Base-by-base conservation (phyloP, 2,329 filamentous ascomycete species). In the Trichoderma koningii region DNA sequence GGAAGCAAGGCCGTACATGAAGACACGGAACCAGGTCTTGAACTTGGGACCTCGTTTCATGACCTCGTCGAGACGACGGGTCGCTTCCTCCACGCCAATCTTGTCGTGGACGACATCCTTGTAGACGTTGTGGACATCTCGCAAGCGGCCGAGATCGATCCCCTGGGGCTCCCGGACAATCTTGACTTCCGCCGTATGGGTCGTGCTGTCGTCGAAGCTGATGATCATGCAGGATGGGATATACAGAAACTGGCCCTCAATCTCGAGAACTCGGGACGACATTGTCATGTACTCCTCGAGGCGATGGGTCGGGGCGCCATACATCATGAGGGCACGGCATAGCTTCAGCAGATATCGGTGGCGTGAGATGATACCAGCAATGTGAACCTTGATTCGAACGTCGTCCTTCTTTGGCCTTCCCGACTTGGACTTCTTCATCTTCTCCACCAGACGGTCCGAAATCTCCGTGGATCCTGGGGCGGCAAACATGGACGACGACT, bases 191-290 rank as follows among this genome's bases (percentile, higher is more conserved):
- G 89, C 89, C 0, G 90, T 93, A 72, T 93, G 89, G 0, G 89
- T 91, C 0, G 78, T 77, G 68, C 78, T 81, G 68, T 94, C 91
- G 72, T 91, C 93, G 72, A 97, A 97, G 5, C 92, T 94, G 73
- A 97, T 90, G 64, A 97, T 91, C 93, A 97, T 97, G 73, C 91
- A 96, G 0, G 91, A 91, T 0, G 93, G 93, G 34, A 97, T 86
- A 74, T 97, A 97, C 23, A 97, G 79, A 70, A 95, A 97, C 71
- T 96, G 92, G 6, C 89, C 90, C 69, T 96, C 90, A 17, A 97
- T 93, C 75, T 93, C 91, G 44, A 97, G 83, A 1, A 95, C 91
- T n/a, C 91, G 85, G 1, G 93, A 89, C 9, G 91, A 93, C 90
- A 94, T 96, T 68, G 85, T 88, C 86, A 97, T 89, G 75, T 96